A percentile compares a stretch with the other conserved stretches of the same genome.
These are phyloP conservation scores for Ichthyophonus hoferi DNA, from an alignment of 208 protist genomes.

Conservation along the genomic window DNA sequence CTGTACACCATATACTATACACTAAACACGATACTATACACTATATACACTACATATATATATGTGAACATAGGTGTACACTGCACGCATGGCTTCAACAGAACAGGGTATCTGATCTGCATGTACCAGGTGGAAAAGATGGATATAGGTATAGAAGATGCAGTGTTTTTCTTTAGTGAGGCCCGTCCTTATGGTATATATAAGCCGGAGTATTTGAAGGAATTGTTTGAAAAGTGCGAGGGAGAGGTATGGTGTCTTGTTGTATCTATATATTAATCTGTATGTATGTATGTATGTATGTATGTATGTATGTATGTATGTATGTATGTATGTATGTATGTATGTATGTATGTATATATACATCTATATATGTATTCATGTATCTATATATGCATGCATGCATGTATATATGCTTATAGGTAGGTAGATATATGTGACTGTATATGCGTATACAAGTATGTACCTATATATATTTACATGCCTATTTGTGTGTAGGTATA, in stretches of 20 bases:
- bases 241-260: neutral
- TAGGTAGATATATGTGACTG: neutral
- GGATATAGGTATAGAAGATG: conserved; percentile 4
- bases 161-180: conserved; percentile 22
- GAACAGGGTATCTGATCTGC: conserved; percentile 49
- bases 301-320: conserved; percentile 23
- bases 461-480: neutral
- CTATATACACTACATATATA: neutral
- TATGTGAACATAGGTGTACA: conserved; percentile 33
- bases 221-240: conserved; percentile 19
- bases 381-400: neutral
- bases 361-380: neutral
- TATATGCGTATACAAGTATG: neutral
- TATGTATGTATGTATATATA: conserved; percentile 15
- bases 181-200: conserved; percentile 42
- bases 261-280: conserved; percentile 15
- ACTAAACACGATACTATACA: too few relatives aligned
- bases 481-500: neutral
- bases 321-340: conserved; percentile 21
- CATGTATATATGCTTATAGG: neutral
- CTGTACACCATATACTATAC: too few relatives aligned
- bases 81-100: conserved; percentile 54
- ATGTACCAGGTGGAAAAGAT: conserved; percentile 28
- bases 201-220: conserved; percentile 32
- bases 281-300: conserved; percentile 26